Evolutionary conservation across 306 rosid genomes (phyloP).

Genomic region (Echinosophora koreensis): DNA sequence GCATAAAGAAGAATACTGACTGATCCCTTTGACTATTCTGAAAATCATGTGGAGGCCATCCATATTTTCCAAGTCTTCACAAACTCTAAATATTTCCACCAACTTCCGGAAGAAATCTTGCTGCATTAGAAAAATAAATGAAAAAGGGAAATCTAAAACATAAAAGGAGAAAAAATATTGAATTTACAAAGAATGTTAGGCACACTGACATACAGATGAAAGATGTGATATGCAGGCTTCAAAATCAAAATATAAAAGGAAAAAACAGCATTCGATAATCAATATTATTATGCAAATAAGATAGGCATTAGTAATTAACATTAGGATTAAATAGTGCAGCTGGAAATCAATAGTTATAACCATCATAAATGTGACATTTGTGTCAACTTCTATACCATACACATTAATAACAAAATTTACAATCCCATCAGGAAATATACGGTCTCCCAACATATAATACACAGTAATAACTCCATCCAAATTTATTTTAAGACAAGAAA

Average conservation of each 20-base stretch:
- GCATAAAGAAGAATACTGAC: constrained; percentile 65
- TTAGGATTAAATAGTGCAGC: constrained; percentile 18
- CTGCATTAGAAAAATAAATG: constrained; percentile 58
- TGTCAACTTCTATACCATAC: background rate
- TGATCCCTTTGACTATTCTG: constrained; percentile 91
- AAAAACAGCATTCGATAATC: background rate
- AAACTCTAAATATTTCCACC: constrained; percentile 74
- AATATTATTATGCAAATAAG: background rate
- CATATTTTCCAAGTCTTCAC: constrained; percentile 84
- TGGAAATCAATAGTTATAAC: background rate
- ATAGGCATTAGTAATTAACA: constrained; percentile 10
- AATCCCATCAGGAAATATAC: constrained; percentile 2
- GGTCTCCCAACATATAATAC: background rate
- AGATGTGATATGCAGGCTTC: background rate
- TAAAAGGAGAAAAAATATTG: background rate
- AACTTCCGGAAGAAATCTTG: constrained; percentile 89
- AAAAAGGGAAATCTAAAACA: background rate
- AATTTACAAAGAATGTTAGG: constrained; percentile 12
- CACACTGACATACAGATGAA: constrained; percentile 19
- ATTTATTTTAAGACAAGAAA: background rate
- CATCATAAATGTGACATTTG: constrained; percentile 5
- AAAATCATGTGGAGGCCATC: constrained; percentile 90
- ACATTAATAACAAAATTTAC: background rate
- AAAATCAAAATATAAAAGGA: background rate
- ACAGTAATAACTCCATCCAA: background rate